Base-by-base conservation (phyloP, 1,284 basidiomycete species). In the Ustilago tritici region DNA sequence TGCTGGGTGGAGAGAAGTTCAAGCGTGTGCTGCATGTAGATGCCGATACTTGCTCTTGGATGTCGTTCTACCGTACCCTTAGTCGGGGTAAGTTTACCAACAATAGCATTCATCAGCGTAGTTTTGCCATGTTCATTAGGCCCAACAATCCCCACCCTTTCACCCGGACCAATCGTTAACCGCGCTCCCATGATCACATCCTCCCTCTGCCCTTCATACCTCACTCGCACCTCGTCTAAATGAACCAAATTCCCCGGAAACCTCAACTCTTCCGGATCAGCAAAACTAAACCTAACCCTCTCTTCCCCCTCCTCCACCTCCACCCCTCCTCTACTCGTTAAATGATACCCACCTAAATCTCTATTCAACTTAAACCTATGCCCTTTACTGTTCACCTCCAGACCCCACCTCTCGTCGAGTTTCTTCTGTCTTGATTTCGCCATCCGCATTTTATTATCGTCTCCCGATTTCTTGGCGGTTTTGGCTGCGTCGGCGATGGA, bases 331-430 rank as follows among this genome's bases (percentile, higher is more conserved):
- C 91, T 88, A 19, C 79, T 86, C 3, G 88, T 87, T 5, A 85
- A 46, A 77, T 89, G 87, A 74, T 87, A 92, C 0, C 90, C 83
- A 15, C 50, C 72, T 4, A 75, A 50, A 80, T 92, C 91, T 15
- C 91, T 88, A 76, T 91, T 91, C 41, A 92, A 88, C 86, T 92
- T 92, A 88, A 92, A 92, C 11, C 89, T 88, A 50, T 82, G 82
- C 1, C 89, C 89, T 61, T 88, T 88, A 23, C 85, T 87, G 57
- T 86, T 88, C 31, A 88, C 87, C 81, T 91, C 90, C 43, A 89
- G 76, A 8, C 90, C 90, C 84, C 87, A 89, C n/a, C 90, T 87
- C 41, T 91, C 89, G 61, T 90, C 89, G 40, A 90, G 87, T 83
- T 92, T 92, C 86, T 90, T 91, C 82, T 90, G 89, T 9, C 91